Evolutionary conservation across 257 asterid genomes (phyloP).

Genomic region (Ehretia macrophylla): DNA sequence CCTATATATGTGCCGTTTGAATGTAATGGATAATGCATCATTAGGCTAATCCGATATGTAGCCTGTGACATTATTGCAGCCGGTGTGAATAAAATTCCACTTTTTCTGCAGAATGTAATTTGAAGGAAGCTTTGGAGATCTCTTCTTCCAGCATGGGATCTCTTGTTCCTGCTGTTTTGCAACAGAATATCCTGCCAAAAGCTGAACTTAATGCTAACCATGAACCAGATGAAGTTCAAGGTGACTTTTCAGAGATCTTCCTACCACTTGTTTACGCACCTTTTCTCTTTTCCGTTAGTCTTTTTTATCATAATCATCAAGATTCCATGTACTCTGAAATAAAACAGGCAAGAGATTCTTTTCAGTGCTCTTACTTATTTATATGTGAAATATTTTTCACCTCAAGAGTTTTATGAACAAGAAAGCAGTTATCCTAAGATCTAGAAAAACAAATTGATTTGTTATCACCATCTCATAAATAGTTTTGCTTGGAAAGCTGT

Average conservation of each 20-base stretch:
- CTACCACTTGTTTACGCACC: not conserved
- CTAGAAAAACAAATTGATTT: too few species aligned
- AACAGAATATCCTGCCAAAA: slow-evolving; percentile 19
- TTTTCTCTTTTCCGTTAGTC: not conserved
- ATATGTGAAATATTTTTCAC: too few species aligned
- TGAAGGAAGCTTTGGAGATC: slow-evolving; percentile 18
- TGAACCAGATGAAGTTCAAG: slow-evolving; percentile 32
- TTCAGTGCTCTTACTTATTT: too few species aligned
- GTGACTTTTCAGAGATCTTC: slow-evolving; percentile 29
- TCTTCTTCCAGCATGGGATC: slow-evolving; percentile 11
- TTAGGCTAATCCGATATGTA: not conserved
- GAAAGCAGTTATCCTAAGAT: too few species aligned
- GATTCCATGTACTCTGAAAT: not conserved
- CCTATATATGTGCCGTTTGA: not conserved
- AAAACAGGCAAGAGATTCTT: too few species aligned
- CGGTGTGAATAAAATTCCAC: not conserved
- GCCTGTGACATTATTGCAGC: not conserved
- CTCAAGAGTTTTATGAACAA: too few species aligned
- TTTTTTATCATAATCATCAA: not conserved
- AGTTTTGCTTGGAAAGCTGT: too few species aligned
- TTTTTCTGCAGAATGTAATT: slow-evolving; percentile 23
- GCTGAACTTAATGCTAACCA: slow-evolving; percentile 9
- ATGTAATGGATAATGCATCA: not conserved
- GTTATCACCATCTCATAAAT: too few species aligned
- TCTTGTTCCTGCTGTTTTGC: slow-evolving; percentile 18